Conservation (phyloP, 768 basidiomycete species). For the Mycena belliarum region DNA sequence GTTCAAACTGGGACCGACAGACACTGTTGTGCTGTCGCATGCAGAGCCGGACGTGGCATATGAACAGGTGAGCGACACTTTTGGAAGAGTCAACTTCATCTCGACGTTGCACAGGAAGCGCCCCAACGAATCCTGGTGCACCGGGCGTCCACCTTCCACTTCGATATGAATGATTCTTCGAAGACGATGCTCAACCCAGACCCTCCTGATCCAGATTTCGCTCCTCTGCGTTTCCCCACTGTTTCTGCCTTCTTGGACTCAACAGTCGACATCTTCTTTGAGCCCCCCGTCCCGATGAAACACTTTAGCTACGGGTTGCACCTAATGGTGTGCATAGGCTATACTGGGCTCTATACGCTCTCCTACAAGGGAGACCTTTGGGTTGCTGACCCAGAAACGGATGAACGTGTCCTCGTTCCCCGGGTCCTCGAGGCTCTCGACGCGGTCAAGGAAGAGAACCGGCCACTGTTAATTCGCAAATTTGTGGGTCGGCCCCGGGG, state of each 20-base stretch:
- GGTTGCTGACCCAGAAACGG: no score
- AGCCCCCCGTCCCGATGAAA: neutral
- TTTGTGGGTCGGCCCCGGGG: no score
- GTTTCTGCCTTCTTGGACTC: neutral
- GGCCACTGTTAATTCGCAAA: no score
- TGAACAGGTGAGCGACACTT: neutral
- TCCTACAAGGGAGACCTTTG: neutral
- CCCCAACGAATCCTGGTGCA: neutral
- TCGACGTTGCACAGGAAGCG: neutral
- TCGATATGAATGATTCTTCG: neutral
- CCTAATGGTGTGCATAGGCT: conserved; percentile 1
- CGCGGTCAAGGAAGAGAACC: no score
- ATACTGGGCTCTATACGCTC: neutral
- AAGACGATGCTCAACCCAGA: neutral
- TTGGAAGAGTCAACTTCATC: no score
- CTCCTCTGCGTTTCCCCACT: neutral
- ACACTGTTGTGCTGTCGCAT: neutral
- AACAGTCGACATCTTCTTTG: neutral
- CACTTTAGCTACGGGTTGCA: neutral
- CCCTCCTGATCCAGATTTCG: neutral
- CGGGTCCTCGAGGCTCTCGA: no score
- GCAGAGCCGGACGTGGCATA: neutral
- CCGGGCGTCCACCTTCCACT: neutral
- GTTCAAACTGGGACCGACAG: neutral
- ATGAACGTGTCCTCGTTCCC: no score